Evolutionary conservation across 2,329 filamentous ascomycete species (phyloP), one percentile per base, ranked within the genome.

Genomic region (Xylaria sp.): DNA sequence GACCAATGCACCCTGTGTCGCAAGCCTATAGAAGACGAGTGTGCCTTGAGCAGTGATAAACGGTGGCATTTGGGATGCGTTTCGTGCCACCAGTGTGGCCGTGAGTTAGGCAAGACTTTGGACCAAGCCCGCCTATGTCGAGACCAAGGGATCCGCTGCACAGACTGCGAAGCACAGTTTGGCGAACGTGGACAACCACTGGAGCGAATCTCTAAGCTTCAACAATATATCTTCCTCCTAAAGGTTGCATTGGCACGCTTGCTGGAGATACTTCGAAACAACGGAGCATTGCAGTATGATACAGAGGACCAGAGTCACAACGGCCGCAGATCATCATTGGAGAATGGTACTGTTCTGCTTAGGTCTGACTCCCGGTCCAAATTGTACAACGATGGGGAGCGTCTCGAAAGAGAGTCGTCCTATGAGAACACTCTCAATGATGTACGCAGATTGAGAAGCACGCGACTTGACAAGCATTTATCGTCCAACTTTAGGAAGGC

Each of bases 391-490:
- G 91, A 89, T 27, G 87, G 85, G 66, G 89, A 90, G 59, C 83
- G 83, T 36, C 86, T 89, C 68, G 86, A 86, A 68, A 87, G 89
- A 72, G 88, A 90, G 75, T 93, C 92, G 60, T 93, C 92, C 32
- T 96, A 98, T 78, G 95, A 98, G 82, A 97, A 94, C 81, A 97
- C 95, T 55, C 90, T 99, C 73, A 97, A 96, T 73, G 96, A 99
- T 81, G 96, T 99, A 78, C 91, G 94, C 75, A 89, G 96, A 70
- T 82, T 99, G 67, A 90, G 95, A 72, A 98, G 96, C 69, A 98
- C 95, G 24, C 90, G 96, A 34, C 91, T 98, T 77, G 95, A 99
- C 77, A 95, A 97, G 77, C 93, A 97, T 75, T 83, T 99, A 51
- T 98, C 95, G 42, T 97, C 93, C 24, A 98, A 94, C 59, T 94